A percentile compares a stretch with the other conserved stretches of the same genome.
phyloP scores from a whole-genome alignment of 2,329 filamentous ascomycete species.

The Ophiocordyceps unilateralis region DNA sequence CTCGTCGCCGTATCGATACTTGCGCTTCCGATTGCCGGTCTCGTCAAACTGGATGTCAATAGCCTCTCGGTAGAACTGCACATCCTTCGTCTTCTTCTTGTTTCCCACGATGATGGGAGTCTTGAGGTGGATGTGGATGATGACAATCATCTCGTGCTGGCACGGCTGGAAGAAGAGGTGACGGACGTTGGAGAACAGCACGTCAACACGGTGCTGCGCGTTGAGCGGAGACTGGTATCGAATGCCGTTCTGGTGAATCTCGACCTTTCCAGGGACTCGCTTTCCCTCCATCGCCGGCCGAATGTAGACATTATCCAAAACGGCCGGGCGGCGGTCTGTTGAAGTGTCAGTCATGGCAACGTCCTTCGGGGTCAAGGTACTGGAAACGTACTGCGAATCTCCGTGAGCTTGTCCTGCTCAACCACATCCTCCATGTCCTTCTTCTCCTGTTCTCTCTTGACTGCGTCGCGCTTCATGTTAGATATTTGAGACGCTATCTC shows the following conservation, averaged over 20 bases:
- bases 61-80: conserved; percentile 95
- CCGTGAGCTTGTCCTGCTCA: conserved; percentile 91
- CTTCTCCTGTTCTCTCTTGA: conserved; percentile 92
- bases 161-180: conserved; percentile 98
- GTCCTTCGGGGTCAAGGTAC: not conserved
- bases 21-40: conserved; percentile 92
- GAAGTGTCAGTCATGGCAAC: conserved; percentile 18
- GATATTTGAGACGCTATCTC: conserved; percentile 88
- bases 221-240: conserved; percentile 75
- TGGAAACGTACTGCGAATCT: conserved; percentile 60
- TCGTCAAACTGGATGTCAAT: conserved; percentile 98
- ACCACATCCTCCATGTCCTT: conserved; percentile 99
- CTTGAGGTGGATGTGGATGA: conserved; percentile 95
- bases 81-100: conserved; percentile 94
- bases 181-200: conserved; percentile 95
- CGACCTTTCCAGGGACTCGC: conserved; percentile 84
- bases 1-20: conserved; percentile 94
- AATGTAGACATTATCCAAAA: conserved; percentile 88
- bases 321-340: conserved; percentile 72
- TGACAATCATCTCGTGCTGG: conserved; percentile 87
- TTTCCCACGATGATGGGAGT: conserved; percentile 97
- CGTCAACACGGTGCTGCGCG: conserved; percentile 70
- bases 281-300: conserved; percentile 93
- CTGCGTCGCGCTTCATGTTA: conserved; percentile 83
- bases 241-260: conserved; percentile 98